Evolutionary conservation across 352 stramenopile species (phyloP).

Genomic region (Globisporangium paddicum): DNA sequence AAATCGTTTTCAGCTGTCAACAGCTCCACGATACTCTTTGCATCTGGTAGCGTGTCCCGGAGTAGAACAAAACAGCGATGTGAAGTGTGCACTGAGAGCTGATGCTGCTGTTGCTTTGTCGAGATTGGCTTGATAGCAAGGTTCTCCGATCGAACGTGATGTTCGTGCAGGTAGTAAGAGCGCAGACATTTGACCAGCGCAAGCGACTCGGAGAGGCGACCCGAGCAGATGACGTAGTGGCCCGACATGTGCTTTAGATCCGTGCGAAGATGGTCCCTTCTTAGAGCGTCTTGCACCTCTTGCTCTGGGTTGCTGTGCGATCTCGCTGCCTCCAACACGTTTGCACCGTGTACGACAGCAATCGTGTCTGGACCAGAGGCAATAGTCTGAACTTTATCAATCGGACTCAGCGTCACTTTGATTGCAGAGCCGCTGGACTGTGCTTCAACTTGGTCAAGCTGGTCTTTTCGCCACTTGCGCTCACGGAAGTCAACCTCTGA

Average conservation of each 20-base stretch:
- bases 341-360: not conserved
- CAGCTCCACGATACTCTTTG: slow-evolving; percentile 17
- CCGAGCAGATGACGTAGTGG: slow-evolving; percentile 30
- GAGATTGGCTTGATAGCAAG: not conserved
- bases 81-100: slow-evolving; percentile 3
- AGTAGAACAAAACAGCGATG: slow-evolving; percentile 16
- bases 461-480: slow-evolving; percentile 10
- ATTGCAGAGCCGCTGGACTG: not conserved
- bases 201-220: slow-evolving; percentile 7
- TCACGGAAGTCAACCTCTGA: slow-evolving; percentile 1
- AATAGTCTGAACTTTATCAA: not conserved
- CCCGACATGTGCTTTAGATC: slow-evolving; percentile 14
- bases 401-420: not conserved
- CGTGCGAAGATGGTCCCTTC: slow-evolving; percentile 24
- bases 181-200: slow-evolving; percentile 11
- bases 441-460: not conserved
- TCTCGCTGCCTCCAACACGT: slow-evolving; percentile 6
- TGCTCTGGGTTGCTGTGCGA: slow-evolving; percentile 7
- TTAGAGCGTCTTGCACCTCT: slow-evolving; percentile 21
- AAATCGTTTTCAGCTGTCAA: slow-evolving; percentile 7
- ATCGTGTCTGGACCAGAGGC: not conserved
- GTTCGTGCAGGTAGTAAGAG: slow-evolving; percentile 8
- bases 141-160: not conserved
- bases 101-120: not conserved
- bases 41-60: slow-evolving; percentile 15